Evolutionary conservation across 257 asterid genomes (phyloP), one percentile per base, ranked within the genome.

Genomic region (Thymus mandschuricus): DNA sequence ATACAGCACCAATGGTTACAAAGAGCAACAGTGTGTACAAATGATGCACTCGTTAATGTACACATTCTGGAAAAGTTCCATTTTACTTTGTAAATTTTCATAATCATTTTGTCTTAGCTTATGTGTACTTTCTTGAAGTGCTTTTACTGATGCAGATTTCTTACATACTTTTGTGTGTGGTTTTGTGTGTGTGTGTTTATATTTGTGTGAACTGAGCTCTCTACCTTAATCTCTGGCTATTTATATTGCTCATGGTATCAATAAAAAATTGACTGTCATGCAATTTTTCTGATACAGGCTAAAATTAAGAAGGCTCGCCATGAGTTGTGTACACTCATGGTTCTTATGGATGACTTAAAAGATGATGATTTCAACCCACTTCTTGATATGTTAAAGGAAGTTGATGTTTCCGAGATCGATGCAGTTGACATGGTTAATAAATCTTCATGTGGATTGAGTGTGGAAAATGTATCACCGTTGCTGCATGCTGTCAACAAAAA

Each of bases 341-440:
- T 92, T 74, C 75, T 81, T 49, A 72, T 90, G 79, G 97, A 92
- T 70, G 87, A 79, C 78, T 78, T 92, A 77, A 83, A 79, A 81
- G 95, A 88, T 78, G 87, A 71, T 70, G 97, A 90, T 81, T 81
- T 82, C 79, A 45, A 69, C 76, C 91, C 98, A 69, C 89, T 92
- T 80, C 85, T 76, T 52, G 86, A 82, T 41, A 83, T 90, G 60
- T 79, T 92, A 54, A 81, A 54, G 77, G 88, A 86, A 64, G 79
- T 86, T 63, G 93, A 90, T 77, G 65, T 60, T 74, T 90, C 97
- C 11, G 97, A 92, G 80, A 86, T 92, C 64, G 95, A 92, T 73
- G 96, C 95, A 41, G 96, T 90, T 72, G 98, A 90, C 87, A 64
- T 92, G 56, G 81, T 86, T 50, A 88, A 88, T 80, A 83, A 77